Evolutionary conservation across 1,284 basidiomycete genomes (phyloP).

Genomic region (Ceratobasidium sp.): DNA sequence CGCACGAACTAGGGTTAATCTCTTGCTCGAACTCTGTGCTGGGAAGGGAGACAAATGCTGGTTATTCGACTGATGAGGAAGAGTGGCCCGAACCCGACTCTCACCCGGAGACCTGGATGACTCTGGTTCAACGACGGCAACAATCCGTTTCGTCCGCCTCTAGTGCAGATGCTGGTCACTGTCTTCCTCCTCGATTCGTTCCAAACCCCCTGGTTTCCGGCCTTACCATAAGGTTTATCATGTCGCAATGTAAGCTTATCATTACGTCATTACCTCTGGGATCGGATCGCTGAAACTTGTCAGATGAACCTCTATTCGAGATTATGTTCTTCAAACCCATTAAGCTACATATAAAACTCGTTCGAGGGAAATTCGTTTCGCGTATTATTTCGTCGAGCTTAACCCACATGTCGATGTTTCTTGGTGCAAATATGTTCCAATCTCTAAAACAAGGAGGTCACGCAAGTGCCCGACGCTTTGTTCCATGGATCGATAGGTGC

Average conservation of each 20-base stretch:
- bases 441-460: constrained; percentile 4
- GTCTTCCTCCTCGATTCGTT: constrained; percentile 1
- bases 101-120: background rate
- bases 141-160: background rate
- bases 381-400: background rate
- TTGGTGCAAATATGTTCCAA: constrained; percentile 22
- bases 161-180: background rate
- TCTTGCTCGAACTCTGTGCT: background rate
- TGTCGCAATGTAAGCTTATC: constrained; percentile 19
- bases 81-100: background rate
- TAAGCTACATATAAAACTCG: background rate
- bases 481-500: constrained; percentile 11
- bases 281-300: background rate
- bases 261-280: background rate
- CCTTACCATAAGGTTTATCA: constrained; percentile 2
- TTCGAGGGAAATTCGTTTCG: background rate
- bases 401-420: constrained; percentile 24
- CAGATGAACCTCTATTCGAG: constrained; percentile 20
- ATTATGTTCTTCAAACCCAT: background rate
- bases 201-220: background rate
- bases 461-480: background rate
- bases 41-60: background rate
- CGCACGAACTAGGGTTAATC: no score
- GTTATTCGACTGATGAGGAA: background rate
- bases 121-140: background rate